phyloP scores from a whole-genome alignment of 306 rosid species.

The Crataegus laevigata region DNA sequence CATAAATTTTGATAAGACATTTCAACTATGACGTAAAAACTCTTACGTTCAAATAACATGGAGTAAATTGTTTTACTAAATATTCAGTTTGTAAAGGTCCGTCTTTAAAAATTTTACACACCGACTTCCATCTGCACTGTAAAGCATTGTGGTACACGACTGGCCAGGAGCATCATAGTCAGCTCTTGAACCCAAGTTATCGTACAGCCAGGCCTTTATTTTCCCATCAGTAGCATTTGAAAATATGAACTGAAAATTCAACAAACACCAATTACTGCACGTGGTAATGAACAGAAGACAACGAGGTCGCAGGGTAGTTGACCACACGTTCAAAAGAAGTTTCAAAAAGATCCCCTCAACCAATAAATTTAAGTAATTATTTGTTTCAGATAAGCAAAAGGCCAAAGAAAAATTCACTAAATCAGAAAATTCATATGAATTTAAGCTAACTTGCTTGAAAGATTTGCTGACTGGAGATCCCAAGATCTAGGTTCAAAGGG shows the following conservation, averaged over 20 bases:
- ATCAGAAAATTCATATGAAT: neutral
- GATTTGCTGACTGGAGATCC: too few relatives aligned
- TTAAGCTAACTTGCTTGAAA: neutral
- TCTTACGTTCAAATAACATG: neutral
- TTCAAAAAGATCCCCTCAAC: neutral
- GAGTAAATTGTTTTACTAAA: too few relatives aligned
- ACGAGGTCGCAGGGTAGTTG: neutral
- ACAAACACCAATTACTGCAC: constrained; percentile 17
- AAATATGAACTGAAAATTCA: constrained; percentile 67
- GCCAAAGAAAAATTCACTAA: neutral
- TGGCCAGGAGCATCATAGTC: constrained; percentile 88
- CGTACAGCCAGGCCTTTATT: constrained; percentile 89
- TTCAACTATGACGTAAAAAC: neutral
- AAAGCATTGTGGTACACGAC: constrained; percentile 77
- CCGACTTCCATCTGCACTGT: constrained; percentile 86
- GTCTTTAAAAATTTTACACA: constrained; percentile 21
- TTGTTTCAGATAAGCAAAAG: neutral
- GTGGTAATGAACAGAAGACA: neutral
- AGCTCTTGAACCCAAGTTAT: constrained; percentile 73
- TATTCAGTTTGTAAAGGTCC: neutral
- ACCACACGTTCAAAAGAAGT: neutral
- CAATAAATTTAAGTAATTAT: neutral
- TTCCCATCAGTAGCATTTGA: constrained; percentile 86
- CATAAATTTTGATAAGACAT: neutral
- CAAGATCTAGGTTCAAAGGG: too few relatives aligned